Evolutionary conservation across 805 yeast species (phyloP), one percentile per base, ranked within the genome.

Genomic region (Hanseniaspora taiwanica): DNA sequence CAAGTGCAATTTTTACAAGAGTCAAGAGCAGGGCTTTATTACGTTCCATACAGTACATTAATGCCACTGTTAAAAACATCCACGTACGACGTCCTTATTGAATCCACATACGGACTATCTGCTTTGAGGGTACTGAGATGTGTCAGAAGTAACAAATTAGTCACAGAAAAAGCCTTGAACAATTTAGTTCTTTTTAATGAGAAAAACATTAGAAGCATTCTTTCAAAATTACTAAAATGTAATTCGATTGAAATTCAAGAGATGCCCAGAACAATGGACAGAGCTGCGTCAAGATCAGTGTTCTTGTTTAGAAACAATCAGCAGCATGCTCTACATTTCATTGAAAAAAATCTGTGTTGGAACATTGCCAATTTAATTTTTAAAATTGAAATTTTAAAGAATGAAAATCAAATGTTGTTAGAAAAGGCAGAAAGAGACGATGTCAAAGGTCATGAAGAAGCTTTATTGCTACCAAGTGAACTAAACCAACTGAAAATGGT

Each of bases 241-340:
- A 85, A 87, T 45, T 71, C 82, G 16, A 64, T 87, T 16, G 95
- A 89, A 54, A 70, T 87, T 27, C 97, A 89, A 60, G 98, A 91
- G 62, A 81, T 91, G 21, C 96, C 97, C 10, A 74, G 89, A 51
- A 80, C 94, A 7, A 78, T 76, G 19, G 97, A 91, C 56, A 71
- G 97, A 48, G 87, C 94, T 2, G 94, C 96, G 0, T 76, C 83
- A 32, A 76, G 94, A 48, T 80, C 96, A 1, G 80, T 82, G 21
- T 91, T 75, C 55, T 68, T 87, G 25, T 91, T 85, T 68, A 71
- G 85, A 52, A 80, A 76, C 48, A 76, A 74, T 27, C 70, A 74
- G n/a, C 57, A 52, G 14, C 69, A 70, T 43, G 69, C 76, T 3
- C 68, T 68, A 44, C 59, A 63, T 37, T 62, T 68, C 19, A 54